Conservation (phyloP, 2,329 filamentous ascomycete genomes). For the Trichophyton benhamiae region DNA sequence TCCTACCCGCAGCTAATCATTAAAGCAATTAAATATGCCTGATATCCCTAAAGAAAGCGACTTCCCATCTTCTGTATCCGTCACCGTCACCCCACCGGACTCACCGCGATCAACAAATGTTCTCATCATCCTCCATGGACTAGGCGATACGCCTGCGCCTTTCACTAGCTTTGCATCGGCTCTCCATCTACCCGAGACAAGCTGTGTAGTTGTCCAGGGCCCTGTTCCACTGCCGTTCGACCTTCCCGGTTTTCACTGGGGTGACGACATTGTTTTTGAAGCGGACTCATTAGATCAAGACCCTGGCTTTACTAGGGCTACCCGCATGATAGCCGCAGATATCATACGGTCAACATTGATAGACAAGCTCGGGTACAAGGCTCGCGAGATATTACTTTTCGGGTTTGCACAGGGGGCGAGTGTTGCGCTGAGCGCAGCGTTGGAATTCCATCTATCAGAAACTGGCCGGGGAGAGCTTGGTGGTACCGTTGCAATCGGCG, state of each 20-base stretch:
- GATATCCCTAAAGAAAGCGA: slow-evolving; percentile 29
- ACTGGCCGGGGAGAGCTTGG: slow-evolving; percentile 18
- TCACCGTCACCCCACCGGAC: slow-evolving; percentile 28
- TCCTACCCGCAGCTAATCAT: background rate
- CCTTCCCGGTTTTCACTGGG: slow-evolving; percentile 57
- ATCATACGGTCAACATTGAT: slow-evolving; percentile 44
- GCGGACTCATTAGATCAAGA: slow-evolving; percentile 49
- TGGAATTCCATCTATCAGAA: slow-evolving; percentile 26
- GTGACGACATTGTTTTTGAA: slow-evolving; percentile 51
- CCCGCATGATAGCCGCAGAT: slow-evolving; percentile 36
- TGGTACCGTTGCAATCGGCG: slow-evolving; percentile 34
- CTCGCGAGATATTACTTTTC: slow-evolving; percentile 49
- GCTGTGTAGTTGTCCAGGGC: slow-evolving; percentile 61
- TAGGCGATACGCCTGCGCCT: slow-evolving; percentile 60
- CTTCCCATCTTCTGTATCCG: slow-evolving; percentile 34
- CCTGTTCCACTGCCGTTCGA: slow-evolving; percentile 56
- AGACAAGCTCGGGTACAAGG: slow-evolving; percentile 46
- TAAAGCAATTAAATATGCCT: slow-evolving; percentile 16
- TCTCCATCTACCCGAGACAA: slow-evolving; percentile 63
- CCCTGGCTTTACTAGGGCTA: slow-evolving; percentile 46
- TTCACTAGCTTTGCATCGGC: slow-evolving; percentile 58
- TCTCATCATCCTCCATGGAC: slow-evolving; percentile 70
- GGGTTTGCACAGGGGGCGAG: slow-evolving; percentile 58
- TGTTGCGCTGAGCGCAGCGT: slow-evolving; percentile 45
- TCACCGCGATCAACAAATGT: slow-evolving; percentile 53